A percentile compares a stretch with the other conserved stretches of the same genome.
phyloP scores from a whole-genome alignment of 202 grass and related monocot genomes.

The Dendrocalamus latiflorus region DNA sequence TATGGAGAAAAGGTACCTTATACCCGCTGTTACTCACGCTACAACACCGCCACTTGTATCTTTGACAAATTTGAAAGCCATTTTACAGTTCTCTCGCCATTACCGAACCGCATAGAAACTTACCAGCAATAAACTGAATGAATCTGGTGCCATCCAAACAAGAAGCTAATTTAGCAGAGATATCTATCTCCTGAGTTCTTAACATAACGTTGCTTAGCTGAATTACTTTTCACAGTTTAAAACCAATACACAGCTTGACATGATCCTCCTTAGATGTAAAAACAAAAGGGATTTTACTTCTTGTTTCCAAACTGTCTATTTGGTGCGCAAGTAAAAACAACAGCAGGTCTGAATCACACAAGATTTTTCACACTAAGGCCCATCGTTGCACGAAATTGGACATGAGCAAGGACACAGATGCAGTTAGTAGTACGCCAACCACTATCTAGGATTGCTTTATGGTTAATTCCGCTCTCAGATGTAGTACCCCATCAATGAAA shows the following conservation, averaged over 20 bases:
- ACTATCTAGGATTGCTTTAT: constrained; percentile 71
- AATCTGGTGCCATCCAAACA: not conserved
- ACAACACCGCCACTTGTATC: not conserved
- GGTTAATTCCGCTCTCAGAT: constrained; percentile 90
- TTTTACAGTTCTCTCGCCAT: too few relatives aligned
- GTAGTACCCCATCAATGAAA: constrained; percentile 88
- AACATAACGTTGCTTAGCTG: not conserved
- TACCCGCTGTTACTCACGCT: too few relatives aligned
- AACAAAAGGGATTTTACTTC: constrained; percentile 4
- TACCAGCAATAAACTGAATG: not conserved
- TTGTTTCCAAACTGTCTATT: constrained; percentile 28
- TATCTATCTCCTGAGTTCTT: not conserved
- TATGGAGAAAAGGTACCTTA: too few relatives aligned
- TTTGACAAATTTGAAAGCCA: too few relatives aligned
- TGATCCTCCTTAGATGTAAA: constrained; percentile 17
- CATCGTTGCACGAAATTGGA: constrained; percentile 4
- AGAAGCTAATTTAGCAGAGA: not conserved
- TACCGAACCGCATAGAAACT: not conserved
- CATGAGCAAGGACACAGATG: not conserved
- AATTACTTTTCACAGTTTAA: constrained; percentile 14
- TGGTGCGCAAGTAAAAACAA: not conserved
- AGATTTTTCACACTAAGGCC: constrained; percentile 4
- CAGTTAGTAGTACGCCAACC: constrained; percentile 25
- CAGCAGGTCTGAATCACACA: not conserved
- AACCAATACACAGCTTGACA: not conserved